Evolutionary conservation across 352 stramenopile species (phyloP).

Genomic region (Pythium dissotocum): DNA sequence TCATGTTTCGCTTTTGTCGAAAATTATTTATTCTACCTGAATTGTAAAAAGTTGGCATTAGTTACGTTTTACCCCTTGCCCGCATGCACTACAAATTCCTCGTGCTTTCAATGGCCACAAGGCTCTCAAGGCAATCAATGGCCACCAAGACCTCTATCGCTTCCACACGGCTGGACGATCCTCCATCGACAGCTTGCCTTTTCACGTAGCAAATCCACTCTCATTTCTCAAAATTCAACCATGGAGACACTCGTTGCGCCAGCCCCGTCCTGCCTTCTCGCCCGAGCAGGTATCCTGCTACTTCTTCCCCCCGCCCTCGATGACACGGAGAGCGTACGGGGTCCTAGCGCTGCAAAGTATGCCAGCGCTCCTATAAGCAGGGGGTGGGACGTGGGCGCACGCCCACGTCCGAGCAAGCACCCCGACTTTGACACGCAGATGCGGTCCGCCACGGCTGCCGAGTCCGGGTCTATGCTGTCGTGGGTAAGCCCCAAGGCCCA

Average conservation of each 20-base stretch:
- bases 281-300: background rate
- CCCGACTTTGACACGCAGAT: background rate
- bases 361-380: background rate
- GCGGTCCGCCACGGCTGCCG: background rate
- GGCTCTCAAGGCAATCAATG: no score
- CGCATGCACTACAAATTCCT: no score
- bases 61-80: no score
- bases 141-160: no score
- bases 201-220: no score
- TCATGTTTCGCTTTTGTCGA: no score
- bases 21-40: no score
- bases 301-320: background rate
- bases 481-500: background rate
- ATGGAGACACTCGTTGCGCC: background rate
- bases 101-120: no score
- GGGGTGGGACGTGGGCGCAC: background rate
- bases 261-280: background rate
- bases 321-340: background rate
- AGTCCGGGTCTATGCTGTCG: background rate
- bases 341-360: background rate
- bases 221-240: background rate
- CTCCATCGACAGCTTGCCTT: no score
- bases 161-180: no score
- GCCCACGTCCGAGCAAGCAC: background rate
- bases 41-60: no score